Evolutionary conservation across 129 eudicot genomes (phyloP).

Genomic region (Helianthus annuus): HanXRQr2.0-SUNRISE NC_035441.2:42158571-42159070

Average conservation of each 20-base stretch:
- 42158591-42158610: too few species aligned
- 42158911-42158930: background rate
- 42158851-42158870: background rate
- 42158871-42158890: background rate
- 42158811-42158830: conserved; percentile 24
- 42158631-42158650: too few species aligned
- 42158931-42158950: background rate
- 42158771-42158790: conserved; percentile 7
- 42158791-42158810: conserved; percentile 8
- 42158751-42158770: conserved; percentile 11
- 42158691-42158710: too few species aligned
- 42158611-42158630: too few species aligned
- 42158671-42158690: too few species aligned
- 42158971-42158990: conserved; percentile 25
- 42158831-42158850: conserved; percentile 32
- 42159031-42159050: background rate
- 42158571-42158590: too few species aligned
- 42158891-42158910: background rate
- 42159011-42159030: conserved; percentile 1
- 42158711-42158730: too few species aligned
- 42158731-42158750: background rate
- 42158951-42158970: conserved; percentile 18
- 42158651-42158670: too few species aligned
- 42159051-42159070: background rate
- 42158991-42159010: background rate